These are phyloP conservation scores for Sclerotinia subarctica DNA, from an alignment of 2,329 filamentous ascomycete species.

Conservation along the genomic window DNA sequence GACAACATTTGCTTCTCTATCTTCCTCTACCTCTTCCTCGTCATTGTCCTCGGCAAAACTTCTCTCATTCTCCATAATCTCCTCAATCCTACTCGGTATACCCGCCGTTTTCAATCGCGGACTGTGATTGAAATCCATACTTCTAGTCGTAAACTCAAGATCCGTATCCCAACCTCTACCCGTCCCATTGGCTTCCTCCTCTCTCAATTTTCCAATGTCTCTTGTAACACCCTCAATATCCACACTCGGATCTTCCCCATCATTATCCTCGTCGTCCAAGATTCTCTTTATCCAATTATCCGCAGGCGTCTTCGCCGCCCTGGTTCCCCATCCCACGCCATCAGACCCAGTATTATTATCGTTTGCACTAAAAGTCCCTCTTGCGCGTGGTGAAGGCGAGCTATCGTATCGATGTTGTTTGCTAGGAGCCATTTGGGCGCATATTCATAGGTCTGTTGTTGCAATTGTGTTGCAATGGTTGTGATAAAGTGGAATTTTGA, in stretches of 20 bases:
- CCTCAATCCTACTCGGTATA: constrained; percentile 29
- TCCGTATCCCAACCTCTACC: constrained; percentile 30
- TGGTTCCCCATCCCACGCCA: constrained; percentile 2
- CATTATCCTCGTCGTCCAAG: constrained; percentile 1
- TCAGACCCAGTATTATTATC: neutral
- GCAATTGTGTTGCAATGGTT: constrained; percentile 1
- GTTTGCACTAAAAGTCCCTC: neutral
- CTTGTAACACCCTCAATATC: constrained; percentile 19
- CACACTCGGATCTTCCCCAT: constrained; percentile 13
- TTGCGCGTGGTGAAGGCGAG: constrained; percentile 19
- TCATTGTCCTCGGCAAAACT: constrained; percentile 19
- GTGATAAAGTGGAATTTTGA: neutral
- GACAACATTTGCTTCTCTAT: neutral
- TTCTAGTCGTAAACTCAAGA: constrained; percentile 35
- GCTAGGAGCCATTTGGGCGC: constrained; percentile 17
- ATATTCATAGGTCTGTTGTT: constrained; percentile 6
- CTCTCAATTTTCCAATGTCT: constrained; percentile 21
- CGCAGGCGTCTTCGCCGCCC: neutral
- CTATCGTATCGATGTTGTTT: constrained; percentile 19
- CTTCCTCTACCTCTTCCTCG: constrained; percentile 11
- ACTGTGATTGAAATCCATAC: constrained; percentile 31
- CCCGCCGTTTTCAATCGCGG: constrained; percentile 7
- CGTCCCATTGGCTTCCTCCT: constrained; percentile 7
- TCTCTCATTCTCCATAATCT: constrained; percentile 31
- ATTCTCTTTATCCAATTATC: constrained; percentile 17